Evolutionary conservation across 306 rosid species (phyloP).

Genomic region (Prunus persica): DNA sequence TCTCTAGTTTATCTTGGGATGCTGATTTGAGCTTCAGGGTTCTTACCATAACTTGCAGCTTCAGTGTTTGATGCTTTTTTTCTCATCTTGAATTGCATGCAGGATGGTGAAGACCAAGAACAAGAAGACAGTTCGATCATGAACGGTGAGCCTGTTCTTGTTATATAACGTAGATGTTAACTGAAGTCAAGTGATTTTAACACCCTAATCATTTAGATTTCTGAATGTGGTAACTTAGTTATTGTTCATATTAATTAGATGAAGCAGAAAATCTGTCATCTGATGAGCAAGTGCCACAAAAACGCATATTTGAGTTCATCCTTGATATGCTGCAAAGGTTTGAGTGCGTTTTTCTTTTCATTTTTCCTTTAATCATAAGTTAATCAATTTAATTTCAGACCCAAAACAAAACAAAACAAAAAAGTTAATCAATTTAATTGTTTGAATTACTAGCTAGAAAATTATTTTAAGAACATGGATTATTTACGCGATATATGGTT

Average conservation of each 20-base stretch:
- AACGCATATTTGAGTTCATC: slow-evolving; percentile 20
- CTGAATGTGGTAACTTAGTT: neutral
- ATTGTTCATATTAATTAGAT: slow-evolving; percentile 17
- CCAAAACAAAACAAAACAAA: too few species aligned
- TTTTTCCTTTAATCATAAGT: neutral
- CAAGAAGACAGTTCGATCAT: neutral
- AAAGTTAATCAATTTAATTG: neutral
- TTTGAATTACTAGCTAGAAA: neutral
- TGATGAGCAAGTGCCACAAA: slow-evolving; percentile 12
- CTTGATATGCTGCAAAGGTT: slow-evolving; percentile 41
- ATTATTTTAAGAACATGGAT: neutral
- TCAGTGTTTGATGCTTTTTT: neutral
- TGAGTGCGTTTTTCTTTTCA: neutral
- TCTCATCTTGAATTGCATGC: slow-evolving; percentile 5
- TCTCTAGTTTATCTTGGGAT: neutral
- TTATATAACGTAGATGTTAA: neutral
- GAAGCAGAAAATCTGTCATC: slow-evolving; percentile 10
- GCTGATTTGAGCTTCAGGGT: neutral
- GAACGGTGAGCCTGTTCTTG: slow-evolving; percentile 23
- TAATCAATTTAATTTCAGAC: neutral
- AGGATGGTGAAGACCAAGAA: slow-evolving; percentile 20
- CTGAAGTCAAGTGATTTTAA: neutral
- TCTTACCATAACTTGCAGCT: neutral
- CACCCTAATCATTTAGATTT: neutral
- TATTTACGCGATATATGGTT: neutral